Evolutionary conservation across 495 filamentous ascomycete species (phyloP), one percentile per base, ranked within the genome.

Genomic region (Parachaetomium inaequale): DNA sequence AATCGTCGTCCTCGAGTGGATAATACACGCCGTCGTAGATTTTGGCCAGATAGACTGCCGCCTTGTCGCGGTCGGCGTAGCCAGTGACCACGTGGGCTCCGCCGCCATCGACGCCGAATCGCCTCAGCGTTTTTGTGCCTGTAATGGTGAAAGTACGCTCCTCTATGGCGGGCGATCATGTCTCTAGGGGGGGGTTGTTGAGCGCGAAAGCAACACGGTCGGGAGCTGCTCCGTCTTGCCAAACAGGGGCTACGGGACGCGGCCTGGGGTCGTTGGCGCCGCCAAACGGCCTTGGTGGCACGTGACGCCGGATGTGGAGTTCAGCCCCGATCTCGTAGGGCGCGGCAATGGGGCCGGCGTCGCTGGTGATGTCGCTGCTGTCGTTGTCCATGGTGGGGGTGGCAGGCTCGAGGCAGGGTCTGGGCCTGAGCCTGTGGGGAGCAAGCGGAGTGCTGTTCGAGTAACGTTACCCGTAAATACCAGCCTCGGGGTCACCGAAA

Each of bases 141-240:
- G 55, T 58, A 19, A 58, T 49, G 43, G 43, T 49, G 3, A 49
- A 58, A 7, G 19, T 34, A 29, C 38, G 55, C 17, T 58, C 55
- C n/a, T 46, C 42, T 4, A 15, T 17, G 42, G 17, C 11, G 7
- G 14, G 36, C 10, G 55, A 26, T 8, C 2, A 2, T 1, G 40
- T 58, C n/a, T 58, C 55, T 42, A 58, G 34, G 4, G 55, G 40
- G 17, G 55, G 40, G 28, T 46, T 15, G 4, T 32, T 11, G 1
- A 58, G 42, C 7, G 55, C 55, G 17, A 58, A 26, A 2, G 6
- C 25, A 25, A 46, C 28, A 32, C 26, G 40, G 28, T 34, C n/a
- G 55, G 12, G 17, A 3, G 4, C 1, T 7, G 4, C 7, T 1
- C 1, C 10, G 17, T 46, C 28, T 32, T 19, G 38, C 11, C 15